Base-by-base conservation (phyloP, 768 basidiomycete genomes). In the Suillus fuscotomentosus region DNA sequence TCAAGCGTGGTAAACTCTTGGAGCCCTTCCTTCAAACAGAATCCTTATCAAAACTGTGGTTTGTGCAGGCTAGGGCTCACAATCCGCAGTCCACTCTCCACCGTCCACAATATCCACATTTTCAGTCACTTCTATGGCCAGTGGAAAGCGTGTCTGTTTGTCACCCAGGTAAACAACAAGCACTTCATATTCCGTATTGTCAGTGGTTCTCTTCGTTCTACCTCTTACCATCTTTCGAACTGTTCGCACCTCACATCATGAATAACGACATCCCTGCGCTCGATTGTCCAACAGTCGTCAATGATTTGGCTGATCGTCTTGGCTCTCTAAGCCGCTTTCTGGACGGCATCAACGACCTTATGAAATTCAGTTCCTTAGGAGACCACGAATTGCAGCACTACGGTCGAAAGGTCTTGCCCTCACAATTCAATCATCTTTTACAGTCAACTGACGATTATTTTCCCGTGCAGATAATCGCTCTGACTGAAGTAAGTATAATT, bases 401-500 rank as follows among this genome's bases (percentile, higher is more conserved):
- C 17, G 66, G 66, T 38, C 70, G 72, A 69, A 76, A 76, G 70
- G 76, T 72, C 5, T 15, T 22, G 1, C 9, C 15, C 14, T 24
- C 20, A 2, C 47, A 39, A 41, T 31, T 38, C 42, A 45, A 22
- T n/a, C 3, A 5, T 38, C 31, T 50, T 60, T 57, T 65, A 63
- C 69, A 42, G 73, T 24, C 43, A 3, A 41, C 15, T 59, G 36
- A 51, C 24, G 24, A 27, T 41, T 17, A 62, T 56, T 3, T 56
- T 41, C 20, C 9, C 13, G 10, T 34, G 56, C 67, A 86, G 85
- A 76, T 86, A 55, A 76, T 86, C 55, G 73, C 77, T 20, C 67
- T 86, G 63, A 75, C 81, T 53, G 84, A 86, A 84, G 85, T 86
- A 80, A 74, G 63, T 68, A 68, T 65, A 64, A 53, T 38, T 39